Base-by-base conservation (phyloP, 2,329 filamentous ascomycete genomes). In the Coniochaeta sp. region DNA sequence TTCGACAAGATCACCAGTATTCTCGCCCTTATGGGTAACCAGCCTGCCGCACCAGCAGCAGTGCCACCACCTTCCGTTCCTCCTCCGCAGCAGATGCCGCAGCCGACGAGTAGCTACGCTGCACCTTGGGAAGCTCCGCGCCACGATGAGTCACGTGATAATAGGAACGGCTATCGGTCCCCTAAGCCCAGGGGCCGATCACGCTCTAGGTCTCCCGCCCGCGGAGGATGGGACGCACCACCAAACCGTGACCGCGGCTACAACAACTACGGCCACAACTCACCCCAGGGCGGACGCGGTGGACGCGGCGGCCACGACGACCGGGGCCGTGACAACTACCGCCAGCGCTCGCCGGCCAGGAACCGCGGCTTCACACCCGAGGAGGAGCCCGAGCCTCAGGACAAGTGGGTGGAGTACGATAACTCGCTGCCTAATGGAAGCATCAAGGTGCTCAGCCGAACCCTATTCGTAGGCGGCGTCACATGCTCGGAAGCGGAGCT, bases 391-490 rank as follows among this genome's bases (percentile, higher is more conserved):
- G 56, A 56, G 30, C 51, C 56, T 72, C 45, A 65, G 65, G 60
- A 70, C 46, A 96, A 95, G 70, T 89, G 84, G 77, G 76, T 96
- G 54, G 86, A 91, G 48, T 87, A 82, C 70, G 94, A 99, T 67
- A 74, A 79, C 50, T 81, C 71, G 7, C 76, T 99, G 54, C 85
- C 87, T 3, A 75, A 80, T 55, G 87, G 88, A 54, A 80, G 82
- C 61, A 96, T 99, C 71, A 94, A 91, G 77, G 94, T 99, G 26
- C 76, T 95, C 53, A 97, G 92, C 70, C 85, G 94, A 62, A 99
- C 94, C 13, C 79, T 99, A 12, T 99, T 99, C 66, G 91, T 99
- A 61, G 94, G 94, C 57, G 94, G 94, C 65, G 94, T 96, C 57
- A 95, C 86, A 32, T 86, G 82, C 53, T 85, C 87, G 6, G 92